These are phyloP conservation scores for Calophaca sinica DNA, from an alignment of 306 rosid species.

Conservation along the genomic window DNA sequence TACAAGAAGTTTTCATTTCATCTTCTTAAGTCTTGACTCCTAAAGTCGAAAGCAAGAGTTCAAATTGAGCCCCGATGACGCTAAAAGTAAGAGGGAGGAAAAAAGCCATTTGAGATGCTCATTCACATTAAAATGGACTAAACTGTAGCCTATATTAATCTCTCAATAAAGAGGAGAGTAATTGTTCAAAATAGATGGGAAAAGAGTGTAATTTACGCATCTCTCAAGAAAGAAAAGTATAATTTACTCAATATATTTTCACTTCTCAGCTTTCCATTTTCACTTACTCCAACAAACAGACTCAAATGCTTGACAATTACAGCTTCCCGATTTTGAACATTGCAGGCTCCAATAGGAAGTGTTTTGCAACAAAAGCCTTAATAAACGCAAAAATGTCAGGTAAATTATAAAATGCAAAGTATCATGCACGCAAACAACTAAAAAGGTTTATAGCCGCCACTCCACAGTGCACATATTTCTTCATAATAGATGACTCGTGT, in stretches of 20 bases:
- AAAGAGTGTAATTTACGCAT: background rate
- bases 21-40: background rate
- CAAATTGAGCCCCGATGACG: background rate
- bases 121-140: background rate
- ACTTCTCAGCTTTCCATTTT: too few relatives aligned
- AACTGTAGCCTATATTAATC: background rate
- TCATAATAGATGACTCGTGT: background rate
- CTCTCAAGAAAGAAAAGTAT: background rate
- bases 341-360: background rate
- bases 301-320: background rate
- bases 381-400: background rate
- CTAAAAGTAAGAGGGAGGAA: too few relatives aligned
- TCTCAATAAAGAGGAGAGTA: background rate
- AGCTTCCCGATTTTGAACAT: slow-evolving; percentile 4
- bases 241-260: too few relatives aligned
- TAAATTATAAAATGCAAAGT: slow-evolving; percentile 5
- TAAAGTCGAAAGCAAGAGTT: background rate
- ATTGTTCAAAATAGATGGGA: slow-evolving; percentile 3
- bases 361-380: background rate
- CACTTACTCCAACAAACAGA: too few relatives aligned
- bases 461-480: background rate
- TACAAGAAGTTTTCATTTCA: background rate
- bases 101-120: background rate
- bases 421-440: background rate
- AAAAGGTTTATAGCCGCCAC: background rate